Conservation (phyloP, 257 asterid species). For the Ilex aquifolium region DNA sequence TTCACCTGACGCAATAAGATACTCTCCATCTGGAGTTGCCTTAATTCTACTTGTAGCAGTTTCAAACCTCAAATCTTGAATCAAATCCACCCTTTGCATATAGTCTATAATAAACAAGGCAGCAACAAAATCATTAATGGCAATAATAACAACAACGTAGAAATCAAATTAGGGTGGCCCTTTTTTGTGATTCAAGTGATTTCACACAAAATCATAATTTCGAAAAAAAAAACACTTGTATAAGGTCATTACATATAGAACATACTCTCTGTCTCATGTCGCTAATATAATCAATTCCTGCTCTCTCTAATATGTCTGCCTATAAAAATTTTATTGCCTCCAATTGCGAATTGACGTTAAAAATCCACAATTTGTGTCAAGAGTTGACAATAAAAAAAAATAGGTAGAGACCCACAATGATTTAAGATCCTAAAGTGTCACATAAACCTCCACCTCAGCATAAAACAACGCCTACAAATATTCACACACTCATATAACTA, state of each 20-base stretch:
- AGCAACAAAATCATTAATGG: conserved; percentile 9
- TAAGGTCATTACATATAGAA: neutral
- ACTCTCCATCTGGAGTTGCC: conserved; percentile 83
- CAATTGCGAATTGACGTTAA: too few species aligned
- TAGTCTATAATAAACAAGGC: conserved; percentile 42
- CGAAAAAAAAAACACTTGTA: neutral
- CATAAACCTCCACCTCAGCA: too few species aligned
- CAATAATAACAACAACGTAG: conserved; percentile 5
- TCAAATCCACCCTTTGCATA: conserved; percentile 69
- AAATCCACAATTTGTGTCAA: too few species aligned
- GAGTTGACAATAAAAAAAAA: too few species aligned
- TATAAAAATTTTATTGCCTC: too few species aligned
- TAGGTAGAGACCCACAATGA: too few species aligned
- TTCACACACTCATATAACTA: too few species aligned
- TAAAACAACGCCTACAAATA: too few species aligned
- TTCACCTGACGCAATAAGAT: conserved; percentile 80
- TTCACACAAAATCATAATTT: too few species aligned
- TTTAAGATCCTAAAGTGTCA: too few species aligned
- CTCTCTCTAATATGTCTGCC: too few species aligned
- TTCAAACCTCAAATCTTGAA: conserved; percentile 92
- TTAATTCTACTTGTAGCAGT: conserved; percentile 79
- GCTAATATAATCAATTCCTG: neutral
- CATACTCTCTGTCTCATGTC: neutral
- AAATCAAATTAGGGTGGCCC: neutral
- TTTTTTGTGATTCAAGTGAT: too few species aligned